A percentile compares a stretch with the other conserved stretches of the same genome.
phyloP scores from a whole-genome alignment of 2,329 filamentous ascomycete species.

The Diaporthe capsici region DNA sequence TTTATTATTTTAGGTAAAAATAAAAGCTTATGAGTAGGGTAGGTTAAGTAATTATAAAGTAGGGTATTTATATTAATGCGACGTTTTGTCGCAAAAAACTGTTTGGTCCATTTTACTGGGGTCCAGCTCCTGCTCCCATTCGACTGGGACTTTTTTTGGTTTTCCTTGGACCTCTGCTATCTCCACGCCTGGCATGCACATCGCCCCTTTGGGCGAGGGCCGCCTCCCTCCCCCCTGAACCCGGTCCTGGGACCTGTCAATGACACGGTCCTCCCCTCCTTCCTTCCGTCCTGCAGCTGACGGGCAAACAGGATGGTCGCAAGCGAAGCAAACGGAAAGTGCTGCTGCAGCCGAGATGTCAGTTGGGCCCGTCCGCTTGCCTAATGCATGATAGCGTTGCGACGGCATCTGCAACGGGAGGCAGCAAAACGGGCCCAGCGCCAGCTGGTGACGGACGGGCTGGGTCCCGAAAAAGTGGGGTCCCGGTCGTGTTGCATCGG shows the following conservation, averaged over 20 bases:
- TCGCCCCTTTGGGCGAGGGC: conserved; percentile 14
- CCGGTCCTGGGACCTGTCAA: conserved; percentile 27
- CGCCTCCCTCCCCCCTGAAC: conserved; percentile 11
- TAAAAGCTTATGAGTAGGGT: too few species aligned
- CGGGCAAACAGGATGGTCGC: conserved; percentile 19
- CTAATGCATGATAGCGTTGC: conserved; percentile 29
- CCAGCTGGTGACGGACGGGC: conserved; percentile 23
- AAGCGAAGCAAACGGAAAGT: neutral
- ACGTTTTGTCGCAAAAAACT: too few species aligned
- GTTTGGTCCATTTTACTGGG: neutral
- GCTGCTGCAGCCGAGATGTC: conserved; percentile 7
- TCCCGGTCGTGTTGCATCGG: conserved; percentile 35
- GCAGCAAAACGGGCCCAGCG: conserved; percentile 25
- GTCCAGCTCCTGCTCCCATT: conserved; percentile 21
- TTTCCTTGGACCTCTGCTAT: conserved; percentile 15
- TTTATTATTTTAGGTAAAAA: too few species aligned
- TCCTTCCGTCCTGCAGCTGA: conserved; percentile 15
- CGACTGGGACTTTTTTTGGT: conserved; percentile 3
- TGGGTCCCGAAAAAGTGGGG: conserved; percentile 25
- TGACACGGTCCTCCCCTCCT: conserved; percentile 19
- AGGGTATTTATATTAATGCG: too few species aligned
- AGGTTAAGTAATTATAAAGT: too few species aligned
- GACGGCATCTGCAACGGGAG: conserved; percentile 26
- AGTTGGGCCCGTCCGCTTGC: conserved; percentile 25
- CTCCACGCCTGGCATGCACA: conserved; percentile 30